Conservation (phyloP, 2,329 filamentous ascomycete species). For the Exophiala sp. region DNA sequence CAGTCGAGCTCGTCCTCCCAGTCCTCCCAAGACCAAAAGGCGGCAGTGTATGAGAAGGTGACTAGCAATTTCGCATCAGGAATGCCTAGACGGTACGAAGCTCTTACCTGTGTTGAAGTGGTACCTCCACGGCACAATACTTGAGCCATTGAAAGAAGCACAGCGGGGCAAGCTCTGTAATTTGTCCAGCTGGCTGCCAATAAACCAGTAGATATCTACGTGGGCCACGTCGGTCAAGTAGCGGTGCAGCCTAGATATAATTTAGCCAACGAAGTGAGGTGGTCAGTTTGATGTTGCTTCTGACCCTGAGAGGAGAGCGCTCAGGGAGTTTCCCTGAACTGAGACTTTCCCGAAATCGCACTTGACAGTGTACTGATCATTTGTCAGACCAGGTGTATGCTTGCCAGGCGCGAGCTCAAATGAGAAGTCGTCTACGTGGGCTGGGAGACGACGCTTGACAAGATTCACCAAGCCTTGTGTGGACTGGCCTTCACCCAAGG, state of each 20-base stretch:
- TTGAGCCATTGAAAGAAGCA: slow-evolving; percentile 37
- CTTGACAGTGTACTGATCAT: background rate
- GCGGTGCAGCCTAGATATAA: background rate
- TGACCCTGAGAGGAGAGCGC: slow-evolving; percentile 5
- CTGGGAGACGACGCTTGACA: background rate
- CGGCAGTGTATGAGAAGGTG: slow-evolving; percentile 51
- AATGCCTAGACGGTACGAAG: slow-evolving; percentile 11
- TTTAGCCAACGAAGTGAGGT: background rate
- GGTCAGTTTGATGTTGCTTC: background rate
- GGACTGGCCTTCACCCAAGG: background rate
- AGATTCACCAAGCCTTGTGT: slow-evolving; percentile 1
- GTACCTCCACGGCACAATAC: slow-evolving; percentile 46
- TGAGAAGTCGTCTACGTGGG: background rate
- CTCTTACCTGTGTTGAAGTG: slow-evolving; percentile 45
- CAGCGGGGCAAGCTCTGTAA: slow-evolving; percentile 34
- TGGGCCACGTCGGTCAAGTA: slow-evolving; percentile 41
- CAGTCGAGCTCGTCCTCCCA: slow-evolving; percentile 54
- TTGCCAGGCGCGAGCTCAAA: background rate
- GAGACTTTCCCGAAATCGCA: background rate
- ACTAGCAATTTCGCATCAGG: slow-evolving; percentile 32
- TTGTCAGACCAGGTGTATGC: background rate
- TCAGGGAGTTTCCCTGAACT: background rate
- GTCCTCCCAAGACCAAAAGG: slow-evolving; percentile 54
- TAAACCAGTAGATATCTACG: slow-evolving; percentile 49
- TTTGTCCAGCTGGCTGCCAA: slow-evolving; percentile 41